phyloP scores from a whole-genome alignment of 176 grass and related monocot species.

The Avena atlantica region DNA sequence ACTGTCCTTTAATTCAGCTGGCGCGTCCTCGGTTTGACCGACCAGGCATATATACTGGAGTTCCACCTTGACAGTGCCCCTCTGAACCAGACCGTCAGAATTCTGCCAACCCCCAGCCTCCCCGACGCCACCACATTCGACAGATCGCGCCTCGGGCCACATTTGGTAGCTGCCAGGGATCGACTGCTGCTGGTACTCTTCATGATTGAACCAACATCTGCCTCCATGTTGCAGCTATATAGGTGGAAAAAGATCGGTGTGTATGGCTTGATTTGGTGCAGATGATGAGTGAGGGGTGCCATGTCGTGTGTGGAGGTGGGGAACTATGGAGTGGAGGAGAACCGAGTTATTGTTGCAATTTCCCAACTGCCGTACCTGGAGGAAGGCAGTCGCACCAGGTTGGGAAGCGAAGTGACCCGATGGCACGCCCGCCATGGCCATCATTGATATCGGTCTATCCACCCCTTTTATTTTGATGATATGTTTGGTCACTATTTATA shows the following conservation, averaged over 20 bases:
- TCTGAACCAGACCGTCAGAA: conserved; percentile 2
- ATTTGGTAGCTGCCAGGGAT: conserved; percentile 29
- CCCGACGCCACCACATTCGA: conserved; percentile 44
- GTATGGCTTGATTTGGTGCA: conserved; percentile 42
- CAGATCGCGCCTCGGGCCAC: conserved; percentile 18
- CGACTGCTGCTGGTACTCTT: conserved; percentile 51
- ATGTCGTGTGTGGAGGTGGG: conserved; percentile 30
- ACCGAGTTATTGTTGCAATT: conserved; percentile 34
- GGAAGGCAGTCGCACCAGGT: conserved; percentile 27
- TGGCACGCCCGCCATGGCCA: background rate
- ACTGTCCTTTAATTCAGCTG: conserved; percentile 37
- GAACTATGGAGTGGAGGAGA: conserved; percentile 40
- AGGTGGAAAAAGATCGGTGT: conserved; percentile 30
- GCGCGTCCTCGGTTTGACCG: conserved; percentile 46
- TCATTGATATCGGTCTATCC: conserved; percentile 41
- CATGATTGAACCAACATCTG: background rate
- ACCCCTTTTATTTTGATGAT: conserved; percentile 47
- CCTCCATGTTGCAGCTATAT: background rate
- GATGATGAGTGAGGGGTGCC: conserved; percentile 43
- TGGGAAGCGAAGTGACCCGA: background rate
- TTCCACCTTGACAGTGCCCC: conserved; percentile 36
- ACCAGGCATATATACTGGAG: conserved; percentile 48
- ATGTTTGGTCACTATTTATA: background rate
- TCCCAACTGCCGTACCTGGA: background rate
- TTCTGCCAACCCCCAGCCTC: conserved; percentile 34